Evolutionary conservation across 2,329 filamentous ascomycete genomes (phyloP).

Genomic region (Acarospora socialis): DNA sequence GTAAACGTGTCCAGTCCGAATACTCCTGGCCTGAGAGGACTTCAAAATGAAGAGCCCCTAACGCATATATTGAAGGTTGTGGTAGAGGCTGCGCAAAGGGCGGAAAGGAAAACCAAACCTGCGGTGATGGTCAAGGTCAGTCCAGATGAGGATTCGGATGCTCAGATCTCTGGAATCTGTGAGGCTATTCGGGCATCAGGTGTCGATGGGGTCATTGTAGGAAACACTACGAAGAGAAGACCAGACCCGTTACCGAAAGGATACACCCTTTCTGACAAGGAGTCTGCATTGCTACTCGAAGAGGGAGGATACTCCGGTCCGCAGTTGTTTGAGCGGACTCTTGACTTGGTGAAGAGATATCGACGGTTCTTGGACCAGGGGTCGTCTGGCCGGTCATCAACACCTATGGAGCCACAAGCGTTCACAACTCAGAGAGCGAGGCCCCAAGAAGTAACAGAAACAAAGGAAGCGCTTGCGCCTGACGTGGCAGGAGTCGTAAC

Average conservation of each 20-base stretch:
- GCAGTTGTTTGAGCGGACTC: conserved; percentile 68
- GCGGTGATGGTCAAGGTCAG: conserved; percentile 96
- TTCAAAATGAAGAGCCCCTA: conserved; percentile 74
- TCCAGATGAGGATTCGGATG: conserved; percentile 77
- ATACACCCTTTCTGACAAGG: conserved; percentile 48
- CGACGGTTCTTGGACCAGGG: conserved; percentile 56
- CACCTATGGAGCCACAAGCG: too few species aligned
- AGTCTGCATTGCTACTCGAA: conserved; percentile 56
- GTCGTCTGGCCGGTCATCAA: too few species aligned
- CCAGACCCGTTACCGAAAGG: conserved; percentile 55
- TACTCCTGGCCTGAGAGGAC: conserved; percentile 73
- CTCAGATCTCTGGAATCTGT: conserved; percentile 77
- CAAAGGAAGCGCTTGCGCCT: background rate
- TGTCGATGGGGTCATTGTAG: conserved; percentile 84
- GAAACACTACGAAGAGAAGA: conserved; percentile 85
- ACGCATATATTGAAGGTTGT: conserved; percentile 69
- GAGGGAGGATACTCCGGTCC: conserved; percentile 85
- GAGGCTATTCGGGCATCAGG: conserved; percentile 70
- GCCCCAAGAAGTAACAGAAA: too few species aligned
- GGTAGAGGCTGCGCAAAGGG: conserved; percentile 57
- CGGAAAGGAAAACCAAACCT: conserved; percentile 57
- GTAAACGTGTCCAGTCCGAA: conserved; percentile 97
- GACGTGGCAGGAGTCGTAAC: background rate
- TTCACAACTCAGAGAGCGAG: too few species aligned
- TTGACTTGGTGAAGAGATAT: conserved; percentile 67